These are phyloP conservation scores for Botrytis galanthina DNA, from an alignment of 2,329 filamentous ascomycete species.

Conservation along the genomic window DNA sequence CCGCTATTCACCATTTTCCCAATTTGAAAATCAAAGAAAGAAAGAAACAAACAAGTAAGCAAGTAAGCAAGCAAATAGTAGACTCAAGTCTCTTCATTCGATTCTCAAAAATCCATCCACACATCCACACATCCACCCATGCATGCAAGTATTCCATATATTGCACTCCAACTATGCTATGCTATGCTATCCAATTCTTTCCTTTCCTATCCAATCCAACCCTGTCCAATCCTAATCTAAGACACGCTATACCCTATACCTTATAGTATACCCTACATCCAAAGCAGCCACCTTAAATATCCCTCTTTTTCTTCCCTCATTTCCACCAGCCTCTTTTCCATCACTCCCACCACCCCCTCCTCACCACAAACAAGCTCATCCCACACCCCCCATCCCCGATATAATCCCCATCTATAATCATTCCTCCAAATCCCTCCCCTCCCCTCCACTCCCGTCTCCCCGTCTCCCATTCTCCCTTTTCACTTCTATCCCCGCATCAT, in stretches of 20 bases:
- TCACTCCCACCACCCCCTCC: not conserved
- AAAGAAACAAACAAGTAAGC: rapidly evolving
- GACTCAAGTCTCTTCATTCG: not conserved
- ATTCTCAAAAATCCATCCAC: not conserved
- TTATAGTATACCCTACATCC: no score
- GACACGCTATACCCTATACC: no score
- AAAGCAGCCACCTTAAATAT: not conserved
- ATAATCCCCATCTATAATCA: not conserved
- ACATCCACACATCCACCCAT: not conserved
- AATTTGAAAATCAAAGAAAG: no score
- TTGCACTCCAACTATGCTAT: not conserved
- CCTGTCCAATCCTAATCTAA: not conserved
- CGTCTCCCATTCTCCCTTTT: no score
- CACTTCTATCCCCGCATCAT: not conserved
- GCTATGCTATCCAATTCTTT: not conserved
- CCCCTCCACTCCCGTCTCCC: no score
- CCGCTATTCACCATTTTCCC: no score
- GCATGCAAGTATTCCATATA: not conserved
- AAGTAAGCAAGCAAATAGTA: not conserved
- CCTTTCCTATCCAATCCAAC: no score
- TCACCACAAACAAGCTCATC: no score
- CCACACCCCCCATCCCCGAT: no score
- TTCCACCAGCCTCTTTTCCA: not conserved
- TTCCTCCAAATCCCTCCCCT: no score
- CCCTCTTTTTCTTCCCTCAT: no score